These are phyloP conservation scores for Suillus plorans DNA, from an alignment of 768 basidiomycete species.

Conservation along the genomic window DNA sequence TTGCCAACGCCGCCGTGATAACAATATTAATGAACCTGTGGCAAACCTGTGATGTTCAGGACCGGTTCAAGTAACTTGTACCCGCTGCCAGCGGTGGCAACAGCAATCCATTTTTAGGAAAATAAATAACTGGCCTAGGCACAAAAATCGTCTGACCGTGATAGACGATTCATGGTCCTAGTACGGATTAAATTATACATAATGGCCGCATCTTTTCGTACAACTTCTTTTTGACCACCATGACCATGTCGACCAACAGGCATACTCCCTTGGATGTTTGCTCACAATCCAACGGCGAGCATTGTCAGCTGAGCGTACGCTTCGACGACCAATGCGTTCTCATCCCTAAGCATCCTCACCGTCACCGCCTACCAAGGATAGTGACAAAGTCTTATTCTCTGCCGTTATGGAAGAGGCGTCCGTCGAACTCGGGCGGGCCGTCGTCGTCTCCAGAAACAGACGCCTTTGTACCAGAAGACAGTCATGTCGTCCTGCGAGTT, in stretches of 20 bases:
- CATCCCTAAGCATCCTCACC: conserved; percentile 56
- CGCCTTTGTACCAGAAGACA: conserved; percentile 29
- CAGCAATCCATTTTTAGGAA: neutral
- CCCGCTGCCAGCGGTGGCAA: neutral
- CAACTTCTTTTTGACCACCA: neutral
- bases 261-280: neutral
- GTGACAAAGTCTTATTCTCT: conserved; percentile 67
- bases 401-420: conserved; percentile 60
- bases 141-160: conserved; percentile 3
- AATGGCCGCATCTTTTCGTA: neutral
- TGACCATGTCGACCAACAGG: neutral
- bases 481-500: conserved; percentile 57
- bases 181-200: neutral
- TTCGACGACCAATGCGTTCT: conserved; percentile 75
- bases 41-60: neutral
- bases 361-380: conserved; percentile 47
- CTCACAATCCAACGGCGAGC: conserved; percentile 16
- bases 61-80: neutral
- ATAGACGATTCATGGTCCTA: neutral
- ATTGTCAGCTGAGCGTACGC: conserved; percentile 42
- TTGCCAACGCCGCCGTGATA: neutral
- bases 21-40: neutral
- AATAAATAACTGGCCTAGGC: neutral
- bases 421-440: conserved; percentile 11
- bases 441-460: conserved; percentile 24